Conservation (phyloP, 2,329 filamentous ascomycete genomes). For the Cordyceps farinosa region DNA sequence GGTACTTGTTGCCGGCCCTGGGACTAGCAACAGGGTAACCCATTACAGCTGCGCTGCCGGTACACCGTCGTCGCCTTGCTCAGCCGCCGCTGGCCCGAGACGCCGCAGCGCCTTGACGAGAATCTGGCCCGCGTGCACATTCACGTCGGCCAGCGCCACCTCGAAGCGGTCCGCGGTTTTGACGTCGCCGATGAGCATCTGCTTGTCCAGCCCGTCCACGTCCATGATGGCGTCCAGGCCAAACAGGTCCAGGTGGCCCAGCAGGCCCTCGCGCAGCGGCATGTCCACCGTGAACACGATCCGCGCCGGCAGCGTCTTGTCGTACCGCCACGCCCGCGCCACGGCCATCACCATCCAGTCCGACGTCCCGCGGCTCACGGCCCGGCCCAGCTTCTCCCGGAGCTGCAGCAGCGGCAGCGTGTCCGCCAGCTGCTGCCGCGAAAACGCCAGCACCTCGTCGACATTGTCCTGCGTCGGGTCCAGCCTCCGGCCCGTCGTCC, state of each 20-base stretch:
- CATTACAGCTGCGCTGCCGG: too few species aligned
- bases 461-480: conserved; percentile 27
- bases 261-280: conserved; percentile 32
- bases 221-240: conserved; percentile 42
- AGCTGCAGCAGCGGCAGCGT: conserved; percentile 49
- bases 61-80: not conserved
- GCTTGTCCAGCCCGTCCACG: conserved; percentile 35
- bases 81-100: not conserved
- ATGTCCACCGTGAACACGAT: conserved; percentile 47
- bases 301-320: conserved; percentile 44
- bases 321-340: conserved; percentile 56
- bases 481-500: conserved; percentile 29
- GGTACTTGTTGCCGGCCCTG: not conserved
- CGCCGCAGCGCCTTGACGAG: conserved; percentile 41
- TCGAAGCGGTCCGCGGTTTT: conserved; percentile 51
- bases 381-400: conserved; percentile 49
- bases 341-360: conserved; percentile 60
- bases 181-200: conserved; percentile 41
- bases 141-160: conserved; percentile 52
- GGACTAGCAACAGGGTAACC: too few species aligned
- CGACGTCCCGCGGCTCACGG: conserved; percentile 41
- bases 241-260: conserved; percentile 50
- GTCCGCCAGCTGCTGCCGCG: conserved; percentile 36
- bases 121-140: conserved; percentile 46
- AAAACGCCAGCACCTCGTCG: conserved; percentile 45